Evolutionary conservation across 139 green algal species (phyloP), one percentile per base, ranked within the genome.

Genomic region (Trebouxia sp.): DNA sequence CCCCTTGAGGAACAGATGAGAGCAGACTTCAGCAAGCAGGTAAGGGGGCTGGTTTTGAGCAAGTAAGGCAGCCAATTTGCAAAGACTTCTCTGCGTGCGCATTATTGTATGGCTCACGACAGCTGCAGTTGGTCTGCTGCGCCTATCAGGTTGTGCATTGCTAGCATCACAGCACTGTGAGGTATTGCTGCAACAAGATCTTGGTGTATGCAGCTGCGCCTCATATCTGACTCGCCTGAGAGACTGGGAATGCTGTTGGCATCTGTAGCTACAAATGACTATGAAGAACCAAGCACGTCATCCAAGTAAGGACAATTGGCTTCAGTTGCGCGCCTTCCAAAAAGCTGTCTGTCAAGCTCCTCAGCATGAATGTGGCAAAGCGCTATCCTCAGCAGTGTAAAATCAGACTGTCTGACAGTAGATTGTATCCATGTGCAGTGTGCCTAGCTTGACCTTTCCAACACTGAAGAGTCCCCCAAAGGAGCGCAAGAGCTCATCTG

Each of bases 1-100:
- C 43, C 69, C 24, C 26, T 77, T 22, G 41, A 77, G 42, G 69
- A 51, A 15, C 69, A 77, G 69, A 53, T 77, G 69, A 53, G 43
- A 38, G 41, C 26, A 7, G 69, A 77, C 69, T 77, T 77, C 41
- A 77, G 41, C 69, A 77, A 77, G 69, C 69, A 77, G 69, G 69
- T 77, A 41, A 38, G n/a, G n/a, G n/a, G n/a, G n/a, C n/a, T n/a
- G n/a, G n/a, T n/a, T 17, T 6, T 58, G 50, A 2, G 50, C 50
- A 58, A 6, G 22, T 17, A 3, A 6, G 50, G 5, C 2, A 28
- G 50, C 50, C 26, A 17, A 58, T 6, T 22, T 58, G 3, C 50
- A 58, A 1, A 58, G 3, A 3, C 4, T 28, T 56, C 2, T 58
- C 50, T 22, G 22, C 50, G 50, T 17, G 20, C 26, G 50, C 50